Evolutionary conservation across 768 basidiomycete species (phyloP).

Genomic region (Suillus americanus): DNA sequence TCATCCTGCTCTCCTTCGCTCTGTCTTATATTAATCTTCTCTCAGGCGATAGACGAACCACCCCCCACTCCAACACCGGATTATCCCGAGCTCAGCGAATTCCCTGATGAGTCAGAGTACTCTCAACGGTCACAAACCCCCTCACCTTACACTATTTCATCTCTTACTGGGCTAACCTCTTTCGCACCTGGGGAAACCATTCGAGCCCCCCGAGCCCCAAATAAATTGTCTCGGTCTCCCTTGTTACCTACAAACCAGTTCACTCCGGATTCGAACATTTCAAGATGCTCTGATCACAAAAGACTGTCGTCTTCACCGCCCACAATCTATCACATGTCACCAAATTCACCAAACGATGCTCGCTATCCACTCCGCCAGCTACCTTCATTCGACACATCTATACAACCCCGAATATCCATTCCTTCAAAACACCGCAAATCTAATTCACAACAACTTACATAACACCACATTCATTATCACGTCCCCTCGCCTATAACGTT

Average conservation of each 20-base stretch:
- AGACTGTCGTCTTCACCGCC: neutral
- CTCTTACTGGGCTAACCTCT: constrained; percentile 35
- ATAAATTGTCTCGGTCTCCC: constrained; percentile 20
- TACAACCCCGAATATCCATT: neutral
- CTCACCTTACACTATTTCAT: constrained; percentile 33
- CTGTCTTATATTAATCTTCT: neutral
- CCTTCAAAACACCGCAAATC: neutral
- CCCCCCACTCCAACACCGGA: constrained; percentile 23
- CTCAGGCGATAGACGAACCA: constrained; percentile 27
- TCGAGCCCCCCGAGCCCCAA: constrained; percentile 29
- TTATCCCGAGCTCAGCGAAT: constrained; percentile 21
- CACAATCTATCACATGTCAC: neutral
- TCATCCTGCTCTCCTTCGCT: neutral
- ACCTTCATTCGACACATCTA: constrained; percentile 10
- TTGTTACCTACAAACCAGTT: constrained; percentile 28
- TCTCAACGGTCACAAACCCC: constrained; percentile 7
- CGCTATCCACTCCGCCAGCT: constrained; percentile 11
- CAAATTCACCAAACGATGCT: neutral
- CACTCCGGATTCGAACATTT: constrained; percentile 10
- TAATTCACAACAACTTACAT: neutral
- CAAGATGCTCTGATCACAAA: constrained; percentile 10
- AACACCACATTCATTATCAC: neutral
- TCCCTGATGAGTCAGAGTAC: constrained; percentile 10
- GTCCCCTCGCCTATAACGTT: neutral
- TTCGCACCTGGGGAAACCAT: constrained; percentile 41